Percentiles rank a stretch among this genome's conserved stretches.
Evolutionary conservation across 306 rosid genomes (phyloP).

Genomic region (Quercus parvula): DNA sequence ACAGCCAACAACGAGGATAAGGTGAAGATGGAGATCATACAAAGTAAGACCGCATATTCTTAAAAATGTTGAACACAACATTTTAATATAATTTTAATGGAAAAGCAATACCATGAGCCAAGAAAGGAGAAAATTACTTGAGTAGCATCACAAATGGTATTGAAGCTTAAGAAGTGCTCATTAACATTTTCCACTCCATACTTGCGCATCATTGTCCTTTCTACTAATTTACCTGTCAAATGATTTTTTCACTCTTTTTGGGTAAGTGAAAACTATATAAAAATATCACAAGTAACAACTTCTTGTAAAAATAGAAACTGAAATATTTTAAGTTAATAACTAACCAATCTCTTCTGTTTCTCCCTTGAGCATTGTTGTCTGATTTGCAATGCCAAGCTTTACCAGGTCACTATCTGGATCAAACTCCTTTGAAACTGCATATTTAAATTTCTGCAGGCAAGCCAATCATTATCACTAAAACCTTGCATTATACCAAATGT

Average conservation of each 20-base stretch:
- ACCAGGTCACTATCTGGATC: slow-evolving; percentile 76
- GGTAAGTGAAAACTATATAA: slow-evolving; percentile 7
- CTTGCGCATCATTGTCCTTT: slow-evolving; percentile 85
- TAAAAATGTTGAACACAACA: no score
- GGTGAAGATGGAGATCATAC: background rate
- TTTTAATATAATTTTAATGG: background rate
- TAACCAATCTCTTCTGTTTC: slow-evolving; percentile 97
- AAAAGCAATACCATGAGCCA: background rate
- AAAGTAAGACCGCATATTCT: background rate
- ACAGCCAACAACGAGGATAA: background rate
- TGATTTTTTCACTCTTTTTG: background rate
- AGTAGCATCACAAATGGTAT: slow-evolving; percentile 97
- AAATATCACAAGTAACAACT: slow-evolving; percentile 2
- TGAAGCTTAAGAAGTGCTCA: slow-evolving; percentile 88
- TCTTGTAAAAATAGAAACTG: background rate
- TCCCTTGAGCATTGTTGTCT: slow-evolving; percentile 99
- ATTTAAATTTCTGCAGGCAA: slow-evolving; percentile 77
- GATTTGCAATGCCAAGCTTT: slow-evolving; percentile 86
- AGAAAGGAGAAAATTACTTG: slow-evolving; percentile 50
- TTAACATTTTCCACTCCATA: slow-evolving; percentile 75
- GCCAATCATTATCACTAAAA: slow-evolving; percentile 10
- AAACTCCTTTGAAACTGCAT: slow-evolving; percentile 76
- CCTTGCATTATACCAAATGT: slow-evolving; percentile 10
- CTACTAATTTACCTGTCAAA: slow-evolving; percentile 72
- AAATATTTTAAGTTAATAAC: slow-evolving; percentile 15